Conservation (phyloP, 441 rosid genomes). For the Lepidium campestre region DNA sequence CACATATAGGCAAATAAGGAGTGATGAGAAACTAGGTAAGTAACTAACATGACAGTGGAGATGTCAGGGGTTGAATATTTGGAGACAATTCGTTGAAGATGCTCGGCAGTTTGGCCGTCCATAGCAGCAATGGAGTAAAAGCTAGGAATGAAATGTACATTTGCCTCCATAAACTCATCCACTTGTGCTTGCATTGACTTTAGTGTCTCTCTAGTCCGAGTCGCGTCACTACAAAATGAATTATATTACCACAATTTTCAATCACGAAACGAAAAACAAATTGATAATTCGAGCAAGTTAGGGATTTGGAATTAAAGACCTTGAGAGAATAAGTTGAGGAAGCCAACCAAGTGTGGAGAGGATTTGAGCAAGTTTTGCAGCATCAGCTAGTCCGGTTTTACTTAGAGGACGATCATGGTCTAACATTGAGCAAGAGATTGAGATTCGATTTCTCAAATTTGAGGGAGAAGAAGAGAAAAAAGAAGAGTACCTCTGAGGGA, state of each 20-base stretch:
- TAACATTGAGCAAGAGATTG: conserved; percentile 3
- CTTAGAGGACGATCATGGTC: conserved; percentile 94
- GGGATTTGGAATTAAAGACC: conserved; percentile 28
- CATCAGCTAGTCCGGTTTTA: conserved; percentile 57
- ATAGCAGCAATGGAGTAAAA: conserved; percentile 91
- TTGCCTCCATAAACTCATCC: conserved; percentile 55
- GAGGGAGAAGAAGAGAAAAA: neutral
- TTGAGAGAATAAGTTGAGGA: conserved; percentile 77
- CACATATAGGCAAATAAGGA: neutral
- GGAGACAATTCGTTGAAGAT: conserved; percentile 65
- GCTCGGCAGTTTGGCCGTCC: conserved; percentile 97
- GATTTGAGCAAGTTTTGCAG: conserved; percentile 55
- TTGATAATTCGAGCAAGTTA: neutral
- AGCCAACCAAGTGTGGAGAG: conserved; percentile 77
- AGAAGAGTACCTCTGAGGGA: conserved; percentile 54
- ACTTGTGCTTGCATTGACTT: conserved; percentile 77
- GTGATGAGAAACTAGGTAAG: conserved; percentile 15
- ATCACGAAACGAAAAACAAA: neutral
- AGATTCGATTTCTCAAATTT: neutral
- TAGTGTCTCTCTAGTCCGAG: conserved; percentile 71
- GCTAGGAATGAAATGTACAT: conserved; percentile 78
- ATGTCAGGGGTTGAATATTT: conserved; percentile 60
- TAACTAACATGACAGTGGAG: conserved; percentile 72
- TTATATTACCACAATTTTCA: neutral
- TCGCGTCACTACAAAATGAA: conserved; percentile 55